These are phyloP conservation scores for grape (Vitis vinifera) DNA, from an alignment of 164 flowering plant genomes.

Conservation along the genomic window ASM3070453v1 NC_081816.1:7287501-7288000, in stretches of 20 bases:
- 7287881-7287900: not conserved
- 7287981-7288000: not conserved
- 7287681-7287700: not conserved
- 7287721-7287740: conserved; percentile 98
- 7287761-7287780: conserved; percentile 98
- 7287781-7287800: conserved; percentile 93
- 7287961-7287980: no score
- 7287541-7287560: fast-evolving
- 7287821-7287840: not conserved
- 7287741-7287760: conserved; percentile 91
- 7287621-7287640: no score
- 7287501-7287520: no score
- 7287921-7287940: not conserved
- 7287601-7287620: no score
- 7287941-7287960: no score
- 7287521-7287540: no score
- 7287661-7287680: not conserved
- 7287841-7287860: not conserved
- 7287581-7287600: no score
- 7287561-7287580: no score
- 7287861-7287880: not conserved
- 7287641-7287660: no score
- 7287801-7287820: conserved; percentile 9
- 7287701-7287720: conserved; percentile 18
- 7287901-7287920: not conserved